Percentiles rank a stretch among this genome's conserved stretches.
Evolutionary conservation across 2,329 filamentous ascomycete species (phyloP).

Genomic region (Venturia effusa): DNA sequence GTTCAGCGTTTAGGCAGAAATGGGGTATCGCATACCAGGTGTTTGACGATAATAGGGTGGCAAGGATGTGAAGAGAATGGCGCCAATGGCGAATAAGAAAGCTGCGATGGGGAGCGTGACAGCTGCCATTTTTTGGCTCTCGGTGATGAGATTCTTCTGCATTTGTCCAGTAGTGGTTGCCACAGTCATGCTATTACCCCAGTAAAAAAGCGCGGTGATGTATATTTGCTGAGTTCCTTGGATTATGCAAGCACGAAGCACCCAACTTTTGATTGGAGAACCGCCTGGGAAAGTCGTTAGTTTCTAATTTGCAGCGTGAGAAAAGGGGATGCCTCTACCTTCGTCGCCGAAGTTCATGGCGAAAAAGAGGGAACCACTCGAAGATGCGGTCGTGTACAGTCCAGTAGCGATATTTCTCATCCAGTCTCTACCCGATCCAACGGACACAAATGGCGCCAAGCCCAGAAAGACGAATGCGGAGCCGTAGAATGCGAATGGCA

Average conservation of each 20-base stretch:
- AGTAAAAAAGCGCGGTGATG: constrained; percentile 54
- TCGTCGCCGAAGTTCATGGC: constrained; percentile 57
- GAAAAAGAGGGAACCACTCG: constrained; percentile 54
- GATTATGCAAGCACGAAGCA: constrained; percentile 56
- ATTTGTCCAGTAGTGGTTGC: constrained; percentile 32
- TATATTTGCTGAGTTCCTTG: constrained; percentile 59
- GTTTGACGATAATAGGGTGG: constrained; percentile 56
- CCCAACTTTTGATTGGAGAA: constrained; percentile 52
- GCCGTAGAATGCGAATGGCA: constrained; percentile 54
- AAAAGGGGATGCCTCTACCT: constrained; percentile 18
- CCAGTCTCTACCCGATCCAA: constrained; percentile 34
- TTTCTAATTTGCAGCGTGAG: neutral
- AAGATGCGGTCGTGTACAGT: constrained; percentile 51
- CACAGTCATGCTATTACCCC: constrained; percentile 45
- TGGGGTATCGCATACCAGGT: constrained; percentile 18
- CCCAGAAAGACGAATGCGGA: constrained; percentile 52
- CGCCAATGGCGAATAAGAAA: constrained; percentile 46
- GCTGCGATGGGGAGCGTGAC: constrained; percentile 41
- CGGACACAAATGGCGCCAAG: constrained; percentile 42
- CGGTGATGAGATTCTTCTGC: constrained; percentile 23
- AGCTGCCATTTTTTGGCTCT: neutral
- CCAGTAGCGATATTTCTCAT: constrained; percentile 51
- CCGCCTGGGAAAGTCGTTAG: constrained; percentile 27
- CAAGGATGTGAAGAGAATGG: constrained; percentile 47
- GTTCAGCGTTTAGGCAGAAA: neutral